A percentile compares a stretch with the other conserved stretches of the same genome.
These are phyloP conservation scores for Bodo saltans DNA, from an alignment of 78 protist species.

Conservation along the genomic window DNA sequence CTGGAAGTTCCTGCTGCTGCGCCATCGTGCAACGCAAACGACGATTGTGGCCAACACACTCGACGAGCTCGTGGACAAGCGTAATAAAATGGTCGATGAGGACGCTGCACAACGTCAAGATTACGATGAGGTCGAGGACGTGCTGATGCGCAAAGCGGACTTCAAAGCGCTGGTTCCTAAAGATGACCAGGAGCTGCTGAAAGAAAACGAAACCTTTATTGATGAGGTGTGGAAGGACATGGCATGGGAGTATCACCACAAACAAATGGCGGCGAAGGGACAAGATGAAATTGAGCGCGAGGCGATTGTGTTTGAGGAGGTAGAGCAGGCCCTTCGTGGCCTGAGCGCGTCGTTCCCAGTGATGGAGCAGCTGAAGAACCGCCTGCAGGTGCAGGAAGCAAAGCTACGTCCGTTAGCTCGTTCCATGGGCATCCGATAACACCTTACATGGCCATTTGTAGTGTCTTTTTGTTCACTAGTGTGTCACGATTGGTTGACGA, in stretches of 20 bases:
- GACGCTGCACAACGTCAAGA: neutral
- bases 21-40: slow-evolving; percentile 11
- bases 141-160: slow-evolving; percentile 1
- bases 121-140: neutral
- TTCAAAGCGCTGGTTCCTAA: neutral
- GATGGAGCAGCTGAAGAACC: neutral
- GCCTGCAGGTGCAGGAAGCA: neutral
- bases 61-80: neutral
- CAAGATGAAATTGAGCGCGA: neutral
- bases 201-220: neutral
- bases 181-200: neutral
- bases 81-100: slow-evolving; percentile 21
- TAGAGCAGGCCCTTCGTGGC: neutral
- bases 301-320: neutral
- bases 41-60: neutral
- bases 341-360: neutral
- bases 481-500: too few species aligned
- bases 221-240: slow-evolving; percentile 28
- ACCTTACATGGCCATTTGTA: too few species aligned
- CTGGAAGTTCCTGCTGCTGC: neutral
- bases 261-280: neutral
- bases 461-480: too few species aligned
- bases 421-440: too few species aligned
- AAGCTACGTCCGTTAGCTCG: neutral
- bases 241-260: slow-evolving; percentile 29